These are phyloP conservation scores for Trifolium subterraneum DNA, from an alignment of 306 rosid species.

Conservation along the genomic window DNA sequence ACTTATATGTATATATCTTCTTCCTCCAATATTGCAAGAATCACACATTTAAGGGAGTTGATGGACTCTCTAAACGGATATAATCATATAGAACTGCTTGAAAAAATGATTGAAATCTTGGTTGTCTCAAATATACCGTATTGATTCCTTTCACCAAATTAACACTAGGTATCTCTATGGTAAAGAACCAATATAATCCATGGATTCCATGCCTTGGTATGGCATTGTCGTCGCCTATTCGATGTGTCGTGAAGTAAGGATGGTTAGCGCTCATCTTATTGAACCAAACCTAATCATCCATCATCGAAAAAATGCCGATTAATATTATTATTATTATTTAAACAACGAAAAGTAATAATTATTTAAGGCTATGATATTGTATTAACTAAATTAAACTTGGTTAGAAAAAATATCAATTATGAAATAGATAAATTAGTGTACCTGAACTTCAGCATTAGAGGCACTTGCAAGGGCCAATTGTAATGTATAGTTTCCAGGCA, in stretches of 20 bases:
- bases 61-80: slow-evolving; percentile 76
- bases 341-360: not conserved
- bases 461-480: slow-evolving; percentile 76
- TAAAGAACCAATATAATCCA: slow-evolving; percentile 62
- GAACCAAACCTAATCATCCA: slow-evolving; percentile 59
- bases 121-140: slow-evolving; percentile 61
- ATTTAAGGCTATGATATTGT: not conserved
- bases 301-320: not conserved
- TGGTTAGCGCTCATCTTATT: slow-evolving; percentile 29
- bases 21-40: not conserved
- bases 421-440: not conserved
- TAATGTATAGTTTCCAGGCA: slow-evolving; percentile 60
- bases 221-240: slow-evolving; percentile 67
- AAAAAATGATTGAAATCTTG: slow-evolving; percentile 43
- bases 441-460: slow-evolving; percentile 56
- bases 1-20: not conserved
- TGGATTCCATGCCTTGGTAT: slow-evolving; percentile 89
- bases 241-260: slow-evolving; percentile 47
- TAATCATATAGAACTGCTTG: slow-evolving; percentile 83
- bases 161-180: slow-evolving; percentile 43
- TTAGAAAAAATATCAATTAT: no score
- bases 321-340: not conserved
- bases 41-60: slow-evolving; percentile 28
- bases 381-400: no score
- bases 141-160: slow-evolving; percentile 55